Conservation (phyloP, 2,329 filamentous ascomycete species). For the Colletotrichum viniferum region DNA sequence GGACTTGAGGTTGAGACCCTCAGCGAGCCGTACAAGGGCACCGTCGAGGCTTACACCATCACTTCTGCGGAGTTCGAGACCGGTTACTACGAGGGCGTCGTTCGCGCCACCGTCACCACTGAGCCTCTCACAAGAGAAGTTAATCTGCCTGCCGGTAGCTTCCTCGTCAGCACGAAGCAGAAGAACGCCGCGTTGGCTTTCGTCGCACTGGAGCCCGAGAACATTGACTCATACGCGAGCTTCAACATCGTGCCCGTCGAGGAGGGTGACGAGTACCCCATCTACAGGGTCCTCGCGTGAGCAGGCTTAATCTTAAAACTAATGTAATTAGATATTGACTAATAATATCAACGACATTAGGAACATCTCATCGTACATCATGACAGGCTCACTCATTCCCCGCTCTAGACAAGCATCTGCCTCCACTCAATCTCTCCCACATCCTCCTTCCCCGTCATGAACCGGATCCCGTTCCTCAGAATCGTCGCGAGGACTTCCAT, state of each 20-base stretch:
- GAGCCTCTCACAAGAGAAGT: slow-evolving; percentile 23
- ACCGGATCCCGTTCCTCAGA: not conserved
- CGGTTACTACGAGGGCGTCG: slow-evolving; percentile 32
- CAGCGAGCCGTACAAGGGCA: slow-evolving; percentile 25
- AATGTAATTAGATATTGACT: not conserved
- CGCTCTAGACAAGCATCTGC: not conserved
- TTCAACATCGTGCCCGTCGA: slow-evolving; percentile 33
- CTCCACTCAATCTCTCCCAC: slow-evolving; percentile 1
- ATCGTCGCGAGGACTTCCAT: slow-evolving; percentile 25
- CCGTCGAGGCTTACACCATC: slow-evolving; percentile 31
- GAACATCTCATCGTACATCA: not conserved
- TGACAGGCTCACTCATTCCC: not conserved
- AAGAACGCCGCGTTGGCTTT: slow-evolving; percentile 35
- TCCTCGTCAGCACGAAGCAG: slow-evolving; percentile 34
- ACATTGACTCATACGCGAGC: slow-evolving; percentile 36
- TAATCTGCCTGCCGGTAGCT: slow-evolving; percentile 31
- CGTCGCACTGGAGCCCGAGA: slow-evolving; percentile 35
- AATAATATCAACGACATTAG: not conserved
- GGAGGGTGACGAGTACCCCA: slow-evolving; percentile 33
- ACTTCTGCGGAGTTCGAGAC: slow-evolving; percentile 26
- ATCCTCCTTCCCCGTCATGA: slow-evolving; percentile 13
- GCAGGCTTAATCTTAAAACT: not conserved
- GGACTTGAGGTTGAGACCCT: slow-evolving; percentile 32
- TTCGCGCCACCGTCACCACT: slow-evolving; percentile 26
- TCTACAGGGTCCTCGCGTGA: slow-evolving; percentile 27